A percentile compares a stretch with the other conserved stretches of the same genome.
Evolutionary conservation across 768 basidiomycete genomes (phyloP).

Genomic region (Coprinopsis strossmayeri): DNA sequence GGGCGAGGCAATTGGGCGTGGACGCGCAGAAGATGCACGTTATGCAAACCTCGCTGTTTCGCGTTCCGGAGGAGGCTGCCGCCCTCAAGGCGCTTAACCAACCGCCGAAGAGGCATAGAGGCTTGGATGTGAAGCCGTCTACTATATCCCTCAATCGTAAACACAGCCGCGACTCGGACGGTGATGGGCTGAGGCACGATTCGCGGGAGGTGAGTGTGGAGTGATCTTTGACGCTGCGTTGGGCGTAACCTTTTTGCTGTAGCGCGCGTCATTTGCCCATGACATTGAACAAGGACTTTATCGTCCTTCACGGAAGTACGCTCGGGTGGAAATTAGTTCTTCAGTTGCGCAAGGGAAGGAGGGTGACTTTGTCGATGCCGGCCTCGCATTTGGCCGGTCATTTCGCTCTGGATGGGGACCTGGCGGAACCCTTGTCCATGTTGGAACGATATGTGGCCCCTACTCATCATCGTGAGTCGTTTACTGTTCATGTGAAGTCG

Average conservation of each 20-base stretch:
- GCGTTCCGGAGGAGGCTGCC: conserved; percentile 67
- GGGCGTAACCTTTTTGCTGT: conserved; percentile 4
- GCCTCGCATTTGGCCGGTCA: conserved; percentile 77
- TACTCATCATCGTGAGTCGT: conserved; percentile 41
- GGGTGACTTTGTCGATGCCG: conserved; percentile 68
- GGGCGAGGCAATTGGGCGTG: conserved; percentile 69
- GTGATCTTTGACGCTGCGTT: conserved; percentile 3
- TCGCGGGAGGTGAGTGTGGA: conserved; percentile 48
- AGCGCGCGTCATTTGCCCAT: conserved; percentile 75
- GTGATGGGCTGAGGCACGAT: conserved; percentile 56
- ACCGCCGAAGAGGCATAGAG: conserved; percentile 19
- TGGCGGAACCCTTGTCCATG: conserved; percentile 64
- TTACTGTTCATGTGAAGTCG: conserved; percentile 5
- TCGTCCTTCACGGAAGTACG: conserved; percentile 75
- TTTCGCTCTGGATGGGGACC: conserved; percentile 92
- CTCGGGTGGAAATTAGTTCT: conserved; percentile 61
- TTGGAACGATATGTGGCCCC: conserved; percentile 68
- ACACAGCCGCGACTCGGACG: conserved; percentile 75
- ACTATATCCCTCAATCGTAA: conserved; percentile 47
- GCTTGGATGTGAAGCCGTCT: conserved; percentile 28
- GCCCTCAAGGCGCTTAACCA: conserved; percentile 51
- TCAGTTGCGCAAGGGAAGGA: conserved; percentile 64
- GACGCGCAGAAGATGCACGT: conserved; percentile 87
- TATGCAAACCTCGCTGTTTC: conserved; percentile 88
- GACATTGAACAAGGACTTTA: conserved; percentile 61